Conservation (phyloP, 106 monocot species). For the Apostasia shenzhenica region DNA sequence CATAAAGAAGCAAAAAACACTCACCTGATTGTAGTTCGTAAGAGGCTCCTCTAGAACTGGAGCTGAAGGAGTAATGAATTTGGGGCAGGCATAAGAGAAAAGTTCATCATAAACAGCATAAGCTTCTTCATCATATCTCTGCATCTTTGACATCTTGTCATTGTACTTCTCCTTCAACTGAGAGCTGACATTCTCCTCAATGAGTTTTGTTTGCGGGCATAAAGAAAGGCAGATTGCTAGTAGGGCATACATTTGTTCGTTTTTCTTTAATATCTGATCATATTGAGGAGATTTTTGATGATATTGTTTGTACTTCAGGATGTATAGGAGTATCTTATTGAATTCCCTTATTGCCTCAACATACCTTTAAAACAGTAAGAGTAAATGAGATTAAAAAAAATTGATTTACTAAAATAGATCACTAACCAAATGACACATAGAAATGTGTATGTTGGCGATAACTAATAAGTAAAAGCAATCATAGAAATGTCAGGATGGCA, state of each 20-base stretch:
- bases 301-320: constrained; percentile 87
- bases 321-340: constrained; percentile 89
- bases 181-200: constrained; percentile 80
- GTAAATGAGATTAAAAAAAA: background rate
- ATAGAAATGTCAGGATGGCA: too few species aligned
- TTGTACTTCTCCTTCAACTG: constrained; percentile 92
- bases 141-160: constrained; percentile 97
- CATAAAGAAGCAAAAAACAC: background rate
- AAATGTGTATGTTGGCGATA: too few species aligned
- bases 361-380: constrained; percentile 38
- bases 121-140: constrained; percentile 89
- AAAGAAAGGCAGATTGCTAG: constrained; percentile 83
- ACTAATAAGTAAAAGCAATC: too few species aligned
- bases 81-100: constrained; percentile 94
- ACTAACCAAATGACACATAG: too few species aligned
- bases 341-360: constrained; percentile 77
- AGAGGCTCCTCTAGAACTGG: constrained; percentile 76
- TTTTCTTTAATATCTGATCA: constrained; percentile 97
- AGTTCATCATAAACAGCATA: constrained; percentile 87
- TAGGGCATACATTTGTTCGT: constrained; percentile 98
- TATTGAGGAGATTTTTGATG: constrained; percentile 95
- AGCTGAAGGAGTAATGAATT: constrained; percentile 85
- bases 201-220: constrained; percentile 76
- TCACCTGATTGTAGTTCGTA: constrained; percentile 93
- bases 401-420: too few species aligned